Evolutionary conservation across 1,139 yeast species (phyloP), one percentile per base, ranked within the genome.

Genomic region (Lodderomyces orthopsilosis): DNA sequence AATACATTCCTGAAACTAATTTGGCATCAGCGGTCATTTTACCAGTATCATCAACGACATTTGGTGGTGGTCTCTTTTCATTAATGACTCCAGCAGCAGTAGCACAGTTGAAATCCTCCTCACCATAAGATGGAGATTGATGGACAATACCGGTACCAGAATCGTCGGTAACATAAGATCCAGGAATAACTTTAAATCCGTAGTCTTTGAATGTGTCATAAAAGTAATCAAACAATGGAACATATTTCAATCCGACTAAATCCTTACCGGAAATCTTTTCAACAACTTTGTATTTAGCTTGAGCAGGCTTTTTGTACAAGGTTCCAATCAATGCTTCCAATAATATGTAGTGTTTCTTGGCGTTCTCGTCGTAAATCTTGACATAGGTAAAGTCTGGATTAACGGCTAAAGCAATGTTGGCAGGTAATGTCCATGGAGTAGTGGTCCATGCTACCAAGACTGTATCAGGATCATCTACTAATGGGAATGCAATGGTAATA

Each of bases 81-180:
- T 63, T 65, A 52, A 91, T 85, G 57, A 93, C 71, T 48, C 96
- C 97, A 34, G 81, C 79, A 35, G 75, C 79, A 41, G 81, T 73
- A 57, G 95, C 86, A 51, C 85, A 95, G 52, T 76, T 78, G 77
- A 82, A 90, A 91, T 94, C 99, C 68, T 83, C 95, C 71, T 93
- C 99, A 85, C 99, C 99, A 71, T 90, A 94, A 41, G 98, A 94
- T 53, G 99, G 98, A 39, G 98, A 83, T 66, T 91, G 96, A 66
- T 93, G 98, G 50, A 93, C 99, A 62, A 93, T 81, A 83, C 99
- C 99, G 45, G 98, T 88, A 89, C 99, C 99, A 43, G 95, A 85
- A 53, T 93, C 98, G 51, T 77, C 81, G 44, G 96, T 81, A 59
- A 93, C 98, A 61, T 87, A 93, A 53, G 79, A 85, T 46, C 84